Evolutionary conservation across 2,329 filamentous ascomycete genomes (phyloP).

Genomic region (Colletotrichum salicis): DNA sequence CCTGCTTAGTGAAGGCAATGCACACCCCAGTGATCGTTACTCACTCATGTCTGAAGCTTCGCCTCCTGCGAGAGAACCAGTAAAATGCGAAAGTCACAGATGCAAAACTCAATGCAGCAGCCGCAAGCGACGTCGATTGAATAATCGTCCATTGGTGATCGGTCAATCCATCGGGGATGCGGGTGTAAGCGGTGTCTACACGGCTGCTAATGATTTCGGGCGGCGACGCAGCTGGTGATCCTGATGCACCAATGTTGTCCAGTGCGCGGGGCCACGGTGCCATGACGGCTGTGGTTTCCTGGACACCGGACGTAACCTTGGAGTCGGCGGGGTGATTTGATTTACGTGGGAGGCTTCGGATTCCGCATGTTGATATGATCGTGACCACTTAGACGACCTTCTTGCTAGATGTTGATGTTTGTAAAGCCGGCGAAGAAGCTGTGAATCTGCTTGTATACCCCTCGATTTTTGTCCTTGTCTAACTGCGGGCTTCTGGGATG

Average conservation of each 20-base stretch:
- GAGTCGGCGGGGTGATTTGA: conserved; percentile 1
- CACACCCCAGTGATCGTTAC: conserved; percentile 39
- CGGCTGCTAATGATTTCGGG: conserved; percentile 8
- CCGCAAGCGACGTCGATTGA: conserved; percentile 47
- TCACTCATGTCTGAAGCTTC: conserved; percentile 79
- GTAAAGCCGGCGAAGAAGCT: neutral
- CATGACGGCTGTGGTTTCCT: conserved; percentile 27
- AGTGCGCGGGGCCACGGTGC: conserved; percentile 25
- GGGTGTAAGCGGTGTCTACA: conserved; percentile 7
- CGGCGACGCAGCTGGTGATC: neutral
- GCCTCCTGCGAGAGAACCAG: conserved; percentile 79
- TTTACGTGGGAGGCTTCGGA: conserved; percentile 34
- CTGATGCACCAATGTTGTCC: conserved; percentile 11
- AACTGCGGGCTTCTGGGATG: neutral
- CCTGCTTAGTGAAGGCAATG: neutral
- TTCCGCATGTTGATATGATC: conserved; percentile 31
- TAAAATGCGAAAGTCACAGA: conserved; percentile 69
- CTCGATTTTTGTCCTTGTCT: neutral
- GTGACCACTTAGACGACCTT: neutral
- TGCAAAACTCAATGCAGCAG: conserved; percentile 64
- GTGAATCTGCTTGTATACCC: neutral
- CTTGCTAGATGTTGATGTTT: neutral
- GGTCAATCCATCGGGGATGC: conserved; percentile 24
- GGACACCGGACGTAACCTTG: neutral
- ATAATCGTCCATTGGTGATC: conserved; percentile 32